Evolutionary conservation across 306 rosid species (phyloP).

Genomic region (Rosa rugosa): DNA sequence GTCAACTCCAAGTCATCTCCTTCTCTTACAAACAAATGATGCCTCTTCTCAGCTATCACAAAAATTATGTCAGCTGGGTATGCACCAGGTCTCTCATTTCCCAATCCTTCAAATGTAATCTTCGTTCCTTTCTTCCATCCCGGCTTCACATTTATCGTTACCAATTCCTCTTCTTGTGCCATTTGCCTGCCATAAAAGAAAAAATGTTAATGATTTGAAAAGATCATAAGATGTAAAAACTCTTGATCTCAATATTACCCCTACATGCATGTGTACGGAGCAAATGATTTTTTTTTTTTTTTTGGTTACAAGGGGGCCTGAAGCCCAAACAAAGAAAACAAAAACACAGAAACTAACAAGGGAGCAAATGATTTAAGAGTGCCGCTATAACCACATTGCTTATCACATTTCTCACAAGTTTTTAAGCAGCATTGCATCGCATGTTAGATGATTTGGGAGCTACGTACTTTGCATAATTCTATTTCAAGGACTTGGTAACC

Average conservation of each 20-base stretch:
- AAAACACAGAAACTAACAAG: too few species aligned
- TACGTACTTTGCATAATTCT: not conserved
- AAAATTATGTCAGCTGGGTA: slow-evolving; percentile 54
- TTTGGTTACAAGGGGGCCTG: too few species aligned
- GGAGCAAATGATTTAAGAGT: too few species aligned
- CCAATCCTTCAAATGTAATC: slow-evolving; percentile 78
- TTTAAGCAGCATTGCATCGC: too few species aligned
- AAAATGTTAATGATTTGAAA: not conserved
- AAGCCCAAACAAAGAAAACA: too few species aligned
- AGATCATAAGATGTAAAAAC: not conserved
- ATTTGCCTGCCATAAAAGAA: slow-evolving; percentile 40
- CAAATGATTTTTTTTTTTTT: too few species aligned
- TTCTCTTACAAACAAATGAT: slow-evolving; percentile 58
- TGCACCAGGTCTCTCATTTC: slow-evolving; percentile 47
- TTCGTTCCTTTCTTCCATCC: slow-evolving; percentile 92
- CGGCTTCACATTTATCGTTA: slow-evolving; percentile 68
- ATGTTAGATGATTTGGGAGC: too few species aligned
- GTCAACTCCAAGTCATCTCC: slow-evolving; percentile 73
- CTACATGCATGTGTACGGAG: too few species aligned
- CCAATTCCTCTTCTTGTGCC: slow-evolving; percentile 55
- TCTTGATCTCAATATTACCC: not conserved
- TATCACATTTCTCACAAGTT: not conserved
- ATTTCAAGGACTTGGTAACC: slow-evolving; percentile 14
- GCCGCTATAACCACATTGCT: not conserved
- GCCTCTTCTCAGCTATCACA: slow-evolving; percentile 55